phyloP scores from a whole-genome alignment of 352 stramenopile species.

The Phytophthora pseudosyringae region DNA sequence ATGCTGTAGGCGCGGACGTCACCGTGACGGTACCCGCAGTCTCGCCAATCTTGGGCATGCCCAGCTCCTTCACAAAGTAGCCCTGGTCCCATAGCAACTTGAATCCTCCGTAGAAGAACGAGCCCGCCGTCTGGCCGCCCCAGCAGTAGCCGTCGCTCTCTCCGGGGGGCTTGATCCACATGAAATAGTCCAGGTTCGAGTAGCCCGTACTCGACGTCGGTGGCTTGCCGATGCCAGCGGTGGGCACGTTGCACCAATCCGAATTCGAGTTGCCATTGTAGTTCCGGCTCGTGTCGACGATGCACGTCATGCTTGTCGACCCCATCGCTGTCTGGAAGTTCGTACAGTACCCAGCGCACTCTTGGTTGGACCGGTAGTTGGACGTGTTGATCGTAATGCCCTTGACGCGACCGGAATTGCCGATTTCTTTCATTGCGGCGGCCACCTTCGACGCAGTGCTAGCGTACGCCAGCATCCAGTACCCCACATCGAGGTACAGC shows the following conservation, averaged over 20 bases:
- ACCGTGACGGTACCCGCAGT: slow-evolving; percentile 1
- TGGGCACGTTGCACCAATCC: slow-evolving; percentile 76
- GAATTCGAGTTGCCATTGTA: slow-evolving; percentile 50
- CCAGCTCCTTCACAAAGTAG: slow-evolving; percentile 52
- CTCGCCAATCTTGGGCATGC: slow-evolving; percentile 32
- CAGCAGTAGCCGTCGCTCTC: slow-evolving; percentile 67
- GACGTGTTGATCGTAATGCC: slow-evolving; percentile 80
- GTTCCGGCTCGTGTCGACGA: slow-evolving; percentile 75
- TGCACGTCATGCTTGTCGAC: slow-evolving; percentile 44
- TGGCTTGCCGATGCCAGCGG: slow-evolving; percentile 55
- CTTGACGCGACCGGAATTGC: slow-evolving; percentile 45
- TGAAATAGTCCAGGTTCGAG: slow-evolving; percentile 66
- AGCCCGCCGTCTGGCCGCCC: slow-evolving; percentile 47
- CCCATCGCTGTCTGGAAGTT: slow-evolving; percentile 63
- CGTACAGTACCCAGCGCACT: slow-evolving; percentile 54
- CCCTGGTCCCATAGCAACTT: slow-evolving; percentile 68
- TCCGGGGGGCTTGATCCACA: slow-evolving; percentile 74
- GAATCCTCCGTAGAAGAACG: slow-evolving; percentile 62
- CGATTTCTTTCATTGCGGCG: slow-evolving; percentile 46
- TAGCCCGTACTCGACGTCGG: slow-evolving; percentile 58
- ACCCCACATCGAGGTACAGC: slow-evolving; percentile 75
- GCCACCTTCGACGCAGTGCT: slow-evolving; percentile 34
- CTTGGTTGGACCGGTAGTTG: slow-evolving; percentile 66
- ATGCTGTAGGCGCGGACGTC: slow-evolving; percentile 7
- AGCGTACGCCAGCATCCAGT: slow-evolving; percentile 54